A percentile compares a stretch with the other conserved stretches of the same genome.
These are phyloP conservation scores for Colletotrichum tanaceti DNA, from an alignment of 2,329 filamentous ascomycete genomes.

Conservation along the genomic window DNA sequence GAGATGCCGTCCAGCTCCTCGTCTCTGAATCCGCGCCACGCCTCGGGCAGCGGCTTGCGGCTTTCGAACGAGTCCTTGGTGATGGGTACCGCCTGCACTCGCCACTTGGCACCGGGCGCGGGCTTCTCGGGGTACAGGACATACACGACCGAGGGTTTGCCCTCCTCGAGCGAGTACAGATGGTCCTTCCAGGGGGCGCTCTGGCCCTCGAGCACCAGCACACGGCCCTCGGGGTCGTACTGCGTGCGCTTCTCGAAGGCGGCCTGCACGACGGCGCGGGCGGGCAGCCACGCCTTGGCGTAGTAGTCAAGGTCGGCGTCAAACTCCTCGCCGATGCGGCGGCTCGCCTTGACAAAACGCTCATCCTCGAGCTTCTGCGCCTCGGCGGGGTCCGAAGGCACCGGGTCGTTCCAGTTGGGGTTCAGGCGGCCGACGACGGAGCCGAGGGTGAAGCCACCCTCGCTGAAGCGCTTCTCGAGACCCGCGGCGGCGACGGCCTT, in stretches of 20 bases:
- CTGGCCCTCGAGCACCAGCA: conserved; percentile 82
- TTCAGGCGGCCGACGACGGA: conserved; percentile 86
- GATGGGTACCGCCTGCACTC: conserved; percentile 91
- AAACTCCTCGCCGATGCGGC: conserved; percentile 91
- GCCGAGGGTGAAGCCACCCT: conserved; percentile 85
- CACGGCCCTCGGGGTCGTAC: conserved; percentile 78
- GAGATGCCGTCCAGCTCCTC: conserved; percentile 80
- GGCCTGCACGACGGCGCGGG: conserved; percentile 79
- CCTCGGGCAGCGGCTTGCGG: conserved; percentile 88
- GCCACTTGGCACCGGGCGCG: conserved; percentile 83
- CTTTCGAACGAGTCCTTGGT: conserved; percentile 89
- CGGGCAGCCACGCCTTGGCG: conserved; percentile 84
- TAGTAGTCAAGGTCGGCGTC: conserved; percentile 82
- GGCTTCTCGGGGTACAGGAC: conserved; percentile 91
- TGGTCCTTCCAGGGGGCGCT: conserved; percentile 97
- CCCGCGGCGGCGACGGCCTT: conserved; percentile 75
- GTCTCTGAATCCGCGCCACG: conserved; percentile 92
- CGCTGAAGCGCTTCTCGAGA: conserved; percentile 83
- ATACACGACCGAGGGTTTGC: conserved; percentile 75
- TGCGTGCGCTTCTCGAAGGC: conserved; percentile 78
- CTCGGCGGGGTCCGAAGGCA: conserved; percentile 62
- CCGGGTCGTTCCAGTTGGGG: conserved; percentile 79
- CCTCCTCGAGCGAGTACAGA: conserved; percentile 84
- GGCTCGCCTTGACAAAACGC: conserved; percentile 81
- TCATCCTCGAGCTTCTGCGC: conserved; percentile 82